phyloP scores from a whole-genome alignment of 148 eudicot genomes.

The Vaccinium darrowii region DNA sequence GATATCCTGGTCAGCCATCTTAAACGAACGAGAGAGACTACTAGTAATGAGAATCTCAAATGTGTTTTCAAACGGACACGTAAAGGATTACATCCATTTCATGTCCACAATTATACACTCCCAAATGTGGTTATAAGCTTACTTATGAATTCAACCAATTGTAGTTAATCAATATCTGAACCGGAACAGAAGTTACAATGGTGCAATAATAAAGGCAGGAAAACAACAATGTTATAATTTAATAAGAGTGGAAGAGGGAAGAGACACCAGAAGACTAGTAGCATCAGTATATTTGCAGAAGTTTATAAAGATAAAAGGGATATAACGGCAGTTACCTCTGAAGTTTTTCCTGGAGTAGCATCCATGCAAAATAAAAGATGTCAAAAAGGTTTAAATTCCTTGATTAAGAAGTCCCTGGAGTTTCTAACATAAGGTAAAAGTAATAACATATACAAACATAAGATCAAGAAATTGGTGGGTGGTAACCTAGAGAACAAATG shows the following conservation, averaged over 20 bases:
- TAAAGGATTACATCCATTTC: neutral
- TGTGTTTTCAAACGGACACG: neutral
- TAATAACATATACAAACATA: neutral
- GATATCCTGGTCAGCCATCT: neutral
- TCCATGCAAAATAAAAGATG: constrained; percentile 30
- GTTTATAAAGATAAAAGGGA: neutral
- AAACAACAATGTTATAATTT: neutral
- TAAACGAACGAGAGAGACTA: neutral
- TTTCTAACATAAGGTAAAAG: constrained; percentile 16
- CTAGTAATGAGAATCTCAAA: too few relatives aligned
- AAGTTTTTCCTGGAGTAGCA: constrained; percentile 59
- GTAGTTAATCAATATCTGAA: neutral
- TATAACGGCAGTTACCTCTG: constrained; percentile 43
- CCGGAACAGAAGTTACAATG: neutral
- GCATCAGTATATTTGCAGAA: neutral
- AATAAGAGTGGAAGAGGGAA: neutral
- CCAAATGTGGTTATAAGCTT: neutral
- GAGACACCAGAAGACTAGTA: too few relatives aligned
- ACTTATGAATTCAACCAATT: neutral
- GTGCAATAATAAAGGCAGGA: neutral
- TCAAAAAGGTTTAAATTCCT: constrained; percentile 23
- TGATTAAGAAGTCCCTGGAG: constrained; percentile 23
- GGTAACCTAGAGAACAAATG: neutral
- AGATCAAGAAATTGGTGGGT: constrained; percentile 1
- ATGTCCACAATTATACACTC: neutral